Percentiles rank a stretch among this genome's conserved stretches.
Conservation (phyloP, 169 alveolate species). For the Cryptosporidium ryanae region DNA sequence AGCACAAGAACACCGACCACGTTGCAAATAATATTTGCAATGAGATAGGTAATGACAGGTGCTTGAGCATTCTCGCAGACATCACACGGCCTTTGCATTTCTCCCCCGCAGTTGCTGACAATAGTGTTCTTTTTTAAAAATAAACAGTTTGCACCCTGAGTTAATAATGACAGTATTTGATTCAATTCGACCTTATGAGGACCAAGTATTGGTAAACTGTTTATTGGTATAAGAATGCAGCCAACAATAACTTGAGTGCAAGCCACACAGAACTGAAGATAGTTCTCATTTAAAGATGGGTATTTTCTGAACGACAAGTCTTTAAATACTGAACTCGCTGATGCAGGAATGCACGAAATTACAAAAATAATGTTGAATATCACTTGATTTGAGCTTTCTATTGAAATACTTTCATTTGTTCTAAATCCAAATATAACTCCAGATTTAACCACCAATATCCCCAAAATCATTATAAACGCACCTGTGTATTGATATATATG, state of each 20-base stretch:
- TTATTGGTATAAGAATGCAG: constrained; percentile 75
- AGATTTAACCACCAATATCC: constrained; percentile 74
- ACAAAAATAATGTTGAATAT: constrained; percentile 48
- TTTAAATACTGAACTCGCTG: constrained; percentile 76
- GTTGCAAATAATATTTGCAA: constrained; percentile 68
- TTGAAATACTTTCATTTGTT: not conserved
- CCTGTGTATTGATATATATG: constrained; percentile 76
- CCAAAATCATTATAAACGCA: constrained; percentile 73
- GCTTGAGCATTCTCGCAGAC: constrained; percentile 61
- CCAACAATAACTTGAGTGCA: constrained; percentile 77
- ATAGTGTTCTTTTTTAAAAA: constrained; percentile 15
- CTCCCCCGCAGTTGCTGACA: constrained; percentile 48
- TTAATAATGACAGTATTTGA: constrained; percentile 27
- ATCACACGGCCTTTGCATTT: constrained; percentile 70
- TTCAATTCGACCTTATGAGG: constrained; percentile 41
- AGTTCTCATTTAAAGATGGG: constrained; percentile 61
- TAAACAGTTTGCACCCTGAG: constrained; percentile 68
- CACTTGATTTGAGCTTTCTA: constrained; percentile 17
- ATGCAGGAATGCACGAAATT: constrained; percentile 64
- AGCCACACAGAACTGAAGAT: constrained; percentile 77
- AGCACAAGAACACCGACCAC: constrained; percentile 69
- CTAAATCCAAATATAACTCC: constrained; percentile 57
- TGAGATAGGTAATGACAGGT: constrained; percentile 57
- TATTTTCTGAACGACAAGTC: constrained; percentile 77
- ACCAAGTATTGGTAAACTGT: constrained; percentile 75